Evolutionary conservation across 2,329 filamentous ascomycete species (phyloP).

Genomic region (Neoarthrinium moseri): DNA sequence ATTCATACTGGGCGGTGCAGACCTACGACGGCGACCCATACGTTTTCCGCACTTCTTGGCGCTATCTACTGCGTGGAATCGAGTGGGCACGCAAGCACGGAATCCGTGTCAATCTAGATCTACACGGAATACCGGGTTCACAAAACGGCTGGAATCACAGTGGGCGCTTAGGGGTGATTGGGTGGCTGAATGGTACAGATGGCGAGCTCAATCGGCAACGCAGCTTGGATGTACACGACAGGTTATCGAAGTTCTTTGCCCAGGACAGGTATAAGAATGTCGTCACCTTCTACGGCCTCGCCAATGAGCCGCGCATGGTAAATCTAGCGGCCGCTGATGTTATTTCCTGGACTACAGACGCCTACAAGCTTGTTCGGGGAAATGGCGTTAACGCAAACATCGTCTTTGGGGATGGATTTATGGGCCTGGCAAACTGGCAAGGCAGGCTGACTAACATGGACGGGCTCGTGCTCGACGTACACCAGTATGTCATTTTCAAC

Average conservation of each 20-base stretch:
- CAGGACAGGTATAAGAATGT: conserved; percentile 92
- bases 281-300: conserved; percentile 88
- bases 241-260: conserved; percentile 87
- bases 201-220: conserved; percentile 76
- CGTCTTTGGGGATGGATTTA: conserved; percentile 92
- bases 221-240: conserved; percentile 82
- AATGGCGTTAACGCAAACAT: conserved; percentile 74
- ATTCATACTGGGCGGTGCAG: conserved; percentile 90
- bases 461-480: conserved; percentile 86
- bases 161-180: conserved; percentile 75
- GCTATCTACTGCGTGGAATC: conserved; percentile 88
- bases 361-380: conserved; percentile 68
- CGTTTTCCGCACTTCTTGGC: conserved; percentile 82
- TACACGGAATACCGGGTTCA: conserved; percentile 87
- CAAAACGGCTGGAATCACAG: conserved; percentile 99
- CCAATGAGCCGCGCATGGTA: conserved; percentile 91
- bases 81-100: conserved; percentile 94
- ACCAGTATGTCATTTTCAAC: conserved; percentile 99
- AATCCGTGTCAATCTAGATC: conserved; percentile 85
- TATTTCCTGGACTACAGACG: conserved; percentile 74
- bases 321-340: conserved; percentile 65
- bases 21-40: conserved; percentile 87
- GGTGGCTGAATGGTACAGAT: conserved; percentile 89
- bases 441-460: conserved; percentile 71
- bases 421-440: conserved; percentile 89